phyloP scores from a whole-genome alignment of 257 asterid genomes.

The Solanum phureja region DNA sequence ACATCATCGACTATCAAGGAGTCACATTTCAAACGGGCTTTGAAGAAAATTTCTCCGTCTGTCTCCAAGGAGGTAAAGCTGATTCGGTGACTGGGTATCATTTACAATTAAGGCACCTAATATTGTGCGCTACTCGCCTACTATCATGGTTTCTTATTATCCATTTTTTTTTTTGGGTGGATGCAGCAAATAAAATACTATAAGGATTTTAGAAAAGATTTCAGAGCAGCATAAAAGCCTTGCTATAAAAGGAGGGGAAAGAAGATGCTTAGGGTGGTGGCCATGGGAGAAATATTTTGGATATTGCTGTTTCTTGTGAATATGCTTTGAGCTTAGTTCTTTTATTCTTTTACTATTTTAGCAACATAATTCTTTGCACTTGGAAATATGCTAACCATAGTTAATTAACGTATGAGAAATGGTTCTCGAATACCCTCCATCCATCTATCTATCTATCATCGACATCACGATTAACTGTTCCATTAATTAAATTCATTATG shows the following conservation, averaged over 20 bases:
- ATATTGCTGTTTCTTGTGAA: not conserved
- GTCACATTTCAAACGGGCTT: slow-evolving; percentile 43
- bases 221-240: slow-evolving; percentile 14
- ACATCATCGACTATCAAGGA: slow-evolving; percentile 34
- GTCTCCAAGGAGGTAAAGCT: slow-evolving; percentile 40
- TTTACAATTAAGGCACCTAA: not conserved
- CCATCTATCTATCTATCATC: not conserved
- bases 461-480: not conserved
- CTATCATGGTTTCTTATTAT: too few species aligned
- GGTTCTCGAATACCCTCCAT: too few species aligned
- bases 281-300: not conserved
- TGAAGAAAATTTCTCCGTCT: slow-evolving; percentile 48
- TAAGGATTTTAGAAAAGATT: slow-evolving; percentile 27
- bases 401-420: too few species aligned
- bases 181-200: slow-evolving; percentile 15
- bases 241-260: not conserved
- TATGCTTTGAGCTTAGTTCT: not conserved
- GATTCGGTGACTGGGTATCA: not conserved
- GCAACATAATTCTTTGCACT: too few species aligned
- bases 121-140: not conserved
- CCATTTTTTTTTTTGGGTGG: too few species aligned
- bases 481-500: not conserved
- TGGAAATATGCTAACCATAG: not conserved
- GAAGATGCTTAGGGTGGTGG: not conserved
- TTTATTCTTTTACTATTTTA: too few species aligned